phyloP scores from a whole-genome alignment of 2,329 filamentous ascomycete species.

The Fusarium nurragi region DNA sequence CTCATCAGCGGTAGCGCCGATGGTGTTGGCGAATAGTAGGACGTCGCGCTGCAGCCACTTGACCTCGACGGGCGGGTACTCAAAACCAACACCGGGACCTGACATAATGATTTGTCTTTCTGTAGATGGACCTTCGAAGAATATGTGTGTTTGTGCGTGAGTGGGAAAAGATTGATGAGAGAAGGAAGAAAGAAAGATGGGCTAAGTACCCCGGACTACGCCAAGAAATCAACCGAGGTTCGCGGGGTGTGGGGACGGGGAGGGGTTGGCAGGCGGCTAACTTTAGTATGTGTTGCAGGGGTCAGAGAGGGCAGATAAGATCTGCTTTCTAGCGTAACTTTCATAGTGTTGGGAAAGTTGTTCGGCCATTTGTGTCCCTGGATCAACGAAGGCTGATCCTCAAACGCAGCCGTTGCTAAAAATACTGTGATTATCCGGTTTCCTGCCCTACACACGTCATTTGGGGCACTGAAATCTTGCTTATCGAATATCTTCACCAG shows the following conservation, averaged over 20 bases:
- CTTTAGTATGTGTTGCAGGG: too few relatives aligned
- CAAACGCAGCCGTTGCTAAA: too few relatives aligned
- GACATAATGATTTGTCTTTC: neutral
- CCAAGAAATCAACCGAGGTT: neutral
- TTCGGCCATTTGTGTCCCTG: too few relatives aligned
- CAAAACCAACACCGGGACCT: conserved; percentile 7
- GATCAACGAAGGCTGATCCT: too few relatives aligned
- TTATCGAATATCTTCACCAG: neutral
- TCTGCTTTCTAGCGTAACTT: too few relatives aligned
- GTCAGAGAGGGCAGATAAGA: too few relatives aligned
- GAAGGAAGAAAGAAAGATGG: neutral
- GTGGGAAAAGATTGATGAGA: neutral
- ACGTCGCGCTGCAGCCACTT: conserved; percentile 12
- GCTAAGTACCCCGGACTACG: neutral
- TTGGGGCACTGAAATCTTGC: too few relatives aligned
- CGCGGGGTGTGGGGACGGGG: neutral
- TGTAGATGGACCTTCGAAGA: neutral
- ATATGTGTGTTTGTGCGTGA: neutral
- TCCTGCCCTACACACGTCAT: too few relatives aligned
- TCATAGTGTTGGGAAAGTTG: too few relatives aligned
- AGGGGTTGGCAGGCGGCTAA: too few relatives aligned
- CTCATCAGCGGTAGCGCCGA: conserved; percentile 5
- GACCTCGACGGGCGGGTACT: conserved; percentile 3
- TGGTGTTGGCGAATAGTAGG: conserved; percentile 9
- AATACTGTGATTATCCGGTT: too few relatives aligned